Base-by-base conservation (phyloP, 305 asterid genomes). In the Fraxinus sp. region DNA sequence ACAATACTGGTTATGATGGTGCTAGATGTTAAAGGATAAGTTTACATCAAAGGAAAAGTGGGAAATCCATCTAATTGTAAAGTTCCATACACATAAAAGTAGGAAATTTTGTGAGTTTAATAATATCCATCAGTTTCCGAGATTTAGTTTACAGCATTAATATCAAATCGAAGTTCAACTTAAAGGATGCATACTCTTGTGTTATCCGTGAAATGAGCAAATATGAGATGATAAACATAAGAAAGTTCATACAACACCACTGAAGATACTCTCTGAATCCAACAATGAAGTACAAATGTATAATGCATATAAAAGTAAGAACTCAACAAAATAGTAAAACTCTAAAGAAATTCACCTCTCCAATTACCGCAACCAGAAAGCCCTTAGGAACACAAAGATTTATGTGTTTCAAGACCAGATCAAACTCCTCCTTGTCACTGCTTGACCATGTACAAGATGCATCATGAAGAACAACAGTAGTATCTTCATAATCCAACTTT, bases 381-480 rank as follows among this genome's bases (percentile, higher is more conserved):
- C 95, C 99, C 78, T 93, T 94, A 16, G 97, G 95, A 87, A 92
- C 86, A 37, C 46, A 71, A 41, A 96, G 91, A 86, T 86, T 86
- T 49, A 93, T 85, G 79, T 86, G 86, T 73, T 92, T 89, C 92
- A 96, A 83, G 76, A 92, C 93, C 84, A 89, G 86, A 89, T 88
- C 90, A 55, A 84, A 86, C 77, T 91, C 91, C 82, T 90, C 82
- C 85, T 87, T 88, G 75, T 89, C 90, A 81, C 88, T 90, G 92
- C 94, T 92, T 78, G 94, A 93, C 99, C 99, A 96, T 70, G 98
- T 89, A 81, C 95, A 90, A 79, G 90, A 88, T 83, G 97, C 99
- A 87, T 92, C 94, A 83, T 64, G 85, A 72, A 92, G 86, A 71
- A 87, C 78, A 79, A 96, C 86, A 71, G 86, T 93, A 78, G 86